Evolutionary conservation across 768 basidiomycete genomes (phyloP).

Genomic region (Krasilnikovozyma curviuscula): DNA sequence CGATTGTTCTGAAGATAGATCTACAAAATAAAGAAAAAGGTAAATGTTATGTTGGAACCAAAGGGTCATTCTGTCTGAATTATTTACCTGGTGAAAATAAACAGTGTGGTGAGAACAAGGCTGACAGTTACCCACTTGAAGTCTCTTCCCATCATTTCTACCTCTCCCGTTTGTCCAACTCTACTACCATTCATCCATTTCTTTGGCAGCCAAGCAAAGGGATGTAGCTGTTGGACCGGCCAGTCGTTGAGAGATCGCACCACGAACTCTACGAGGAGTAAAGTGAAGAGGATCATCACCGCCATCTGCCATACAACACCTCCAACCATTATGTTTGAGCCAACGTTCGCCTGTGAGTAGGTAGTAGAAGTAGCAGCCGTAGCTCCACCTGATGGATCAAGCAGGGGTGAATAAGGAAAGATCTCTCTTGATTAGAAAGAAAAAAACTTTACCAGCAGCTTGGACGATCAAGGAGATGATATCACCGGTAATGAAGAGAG

Average conservation of each 20-base stretch:
- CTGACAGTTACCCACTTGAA: no score
- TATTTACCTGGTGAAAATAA: slow-evolving; percentile 39
- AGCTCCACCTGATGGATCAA: background rate
- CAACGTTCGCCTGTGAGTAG: background rate
- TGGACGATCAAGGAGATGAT: slow-evolving; percentile 43
- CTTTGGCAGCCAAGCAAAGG: no score
- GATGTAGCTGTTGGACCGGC: no score
- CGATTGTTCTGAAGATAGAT: slow-evolving; percentile 35
- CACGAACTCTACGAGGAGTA: slow-evolving; percentile 33
- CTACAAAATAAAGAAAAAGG: background rate
- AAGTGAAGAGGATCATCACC: slow-evolving; percentile 31
- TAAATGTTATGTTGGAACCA: no score
- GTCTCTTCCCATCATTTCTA: no score
- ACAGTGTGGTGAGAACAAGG: slow-evolving; percentile 28
- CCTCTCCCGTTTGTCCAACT: no score
- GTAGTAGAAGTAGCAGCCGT: background rate
- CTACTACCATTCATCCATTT: no score
- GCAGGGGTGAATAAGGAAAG: slow-evolving; percentile 26
- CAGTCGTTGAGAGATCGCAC: slow-evolving; percentile 25
- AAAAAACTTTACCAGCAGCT: no score
- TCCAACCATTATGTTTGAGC: slow-evolving; percentile 2
- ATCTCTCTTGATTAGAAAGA: no score
- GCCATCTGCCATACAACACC: slow-evolving; percentile 20
- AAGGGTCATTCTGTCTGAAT: no score
- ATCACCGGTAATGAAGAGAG: slow-evolving; percentile 29